phyloP scores from a whole-genome alignment of 176 grass and related monocot species.

The Phyllostachys edulis region DNA sequence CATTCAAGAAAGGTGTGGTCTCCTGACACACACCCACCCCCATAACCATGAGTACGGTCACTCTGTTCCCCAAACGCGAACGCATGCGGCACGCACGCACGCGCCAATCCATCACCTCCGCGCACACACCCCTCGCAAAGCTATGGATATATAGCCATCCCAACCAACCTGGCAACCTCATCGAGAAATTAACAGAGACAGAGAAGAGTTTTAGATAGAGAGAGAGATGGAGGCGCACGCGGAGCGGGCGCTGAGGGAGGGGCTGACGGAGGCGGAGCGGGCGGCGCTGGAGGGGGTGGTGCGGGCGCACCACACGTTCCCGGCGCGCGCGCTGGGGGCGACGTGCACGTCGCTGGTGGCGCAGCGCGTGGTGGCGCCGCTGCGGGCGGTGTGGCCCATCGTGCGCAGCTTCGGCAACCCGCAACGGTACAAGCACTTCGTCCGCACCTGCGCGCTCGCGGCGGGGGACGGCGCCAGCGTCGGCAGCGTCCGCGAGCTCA shows the following conservation, averaged over 20 bases:
- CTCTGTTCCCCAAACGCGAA: too few species aligned
- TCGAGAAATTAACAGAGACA: too few species aligned
- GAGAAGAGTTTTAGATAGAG: not conserved
- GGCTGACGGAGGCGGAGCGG: slow-evolving; percentile 36
- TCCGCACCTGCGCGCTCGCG: slow-evolving; percentile 61
- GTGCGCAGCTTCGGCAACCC: slow-evolving; percentile 75
- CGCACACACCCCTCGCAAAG: too few species aligned
- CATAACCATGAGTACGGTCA: too few species aligned
- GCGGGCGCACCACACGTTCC: slow-evolving; percentile 59
- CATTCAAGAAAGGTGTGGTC: too few species aligned
- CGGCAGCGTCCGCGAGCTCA: slow-evolving; percentile 87
- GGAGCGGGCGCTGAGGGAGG: slow-evolving; percentile 44
- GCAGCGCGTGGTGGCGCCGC: slow-evolving; percentile 74
- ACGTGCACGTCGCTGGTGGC: slow-evolving; percentile 85
- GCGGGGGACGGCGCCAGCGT: slow-evolving; percentile 66
- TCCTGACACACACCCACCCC: too few species aligned
- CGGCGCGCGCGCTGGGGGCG: slow-evolving; percentile 16
- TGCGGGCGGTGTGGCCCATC: slow-evolving; percentile 70
- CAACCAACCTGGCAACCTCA: too few species aligned
- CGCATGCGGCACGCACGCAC: too few species aligned
- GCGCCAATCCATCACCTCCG: too few species aligned
- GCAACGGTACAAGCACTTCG: slow-evolving; percentile 98
- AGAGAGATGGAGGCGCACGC: slow-evolving; percentile 18
- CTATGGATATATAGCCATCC: too few species aligned
- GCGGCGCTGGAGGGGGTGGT: slow-evolving; percentile 39